These are phyloP conservation scores for Harrya chromipes DNA, from an alignment of 768 basidiomycete genomes.

Conservation along the genomic window DNA sequence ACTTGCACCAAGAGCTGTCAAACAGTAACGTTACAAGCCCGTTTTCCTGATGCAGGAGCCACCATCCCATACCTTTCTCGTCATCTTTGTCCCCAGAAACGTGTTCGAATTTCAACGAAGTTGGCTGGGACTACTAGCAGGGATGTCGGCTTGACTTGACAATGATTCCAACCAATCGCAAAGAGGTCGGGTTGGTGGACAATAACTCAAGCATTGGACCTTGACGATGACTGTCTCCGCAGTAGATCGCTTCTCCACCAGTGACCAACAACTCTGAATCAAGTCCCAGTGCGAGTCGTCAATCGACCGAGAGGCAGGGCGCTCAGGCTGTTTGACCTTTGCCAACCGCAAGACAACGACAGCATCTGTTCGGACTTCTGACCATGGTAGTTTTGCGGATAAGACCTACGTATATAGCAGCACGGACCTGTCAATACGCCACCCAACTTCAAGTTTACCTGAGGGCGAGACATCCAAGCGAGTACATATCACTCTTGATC, in stretches of 20 bases:
- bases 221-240: neutral
- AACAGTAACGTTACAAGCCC: too few species aligned
- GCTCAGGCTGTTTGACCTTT: neutral
- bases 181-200: neutral
- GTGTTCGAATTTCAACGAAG: too few species aligned
- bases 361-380: neutral
- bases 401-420: slow-evolving; percentile 17
- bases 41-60: too few species aligned
- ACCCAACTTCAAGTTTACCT: slow-evolving; percentile 6
- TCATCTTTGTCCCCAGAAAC: too few species aligned
- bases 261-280: neutral
- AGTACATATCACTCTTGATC: slow-evolving; percentile 14
- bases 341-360: slow-evolving; percentile 9
- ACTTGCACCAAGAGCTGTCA: too few species aligned
- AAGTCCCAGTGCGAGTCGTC: slow-evolving; percentile 9
- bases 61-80: too few species aligned
- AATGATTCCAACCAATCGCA: neutral
- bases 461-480: slow-evolving; percentile 28
- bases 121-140: too few species aligned
- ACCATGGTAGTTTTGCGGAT: slow-evolving; percentile 5
- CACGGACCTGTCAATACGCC: too few species aligned
- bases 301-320: neutral
- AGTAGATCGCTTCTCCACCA: neutral
- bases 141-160: too few species aligned
- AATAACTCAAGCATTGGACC: neutral